Base-by-base conservation (phyloP, 768 basidiomycete species). In the Strobilomyces echinocephalus region DNA sequence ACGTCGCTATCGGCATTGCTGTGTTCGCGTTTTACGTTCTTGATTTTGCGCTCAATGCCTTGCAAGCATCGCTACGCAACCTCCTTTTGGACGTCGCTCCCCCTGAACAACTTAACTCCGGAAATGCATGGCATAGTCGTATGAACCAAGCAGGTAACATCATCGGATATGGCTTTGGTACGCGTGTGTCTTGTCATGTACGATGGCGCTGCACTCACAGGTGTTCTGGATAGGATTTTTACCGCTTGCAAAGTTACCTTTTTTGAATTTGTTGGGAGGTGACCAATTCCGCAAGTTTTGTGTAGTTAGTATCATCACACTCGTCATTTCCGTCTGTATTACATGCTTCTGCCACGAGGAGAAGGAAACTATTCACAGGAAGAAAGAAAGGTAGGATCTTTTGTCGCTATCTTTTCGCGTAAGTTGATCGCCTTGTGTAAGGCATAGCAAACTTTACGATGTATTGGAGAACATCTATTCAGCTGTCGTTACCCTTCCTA, bases 101-200 rank as follows among this genome's bases (percentile, higher is more conserved):
- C 7, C 81, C 90, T 14, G 81, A 85, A 56, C 95, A 97, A 68
- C 81, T 97, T 12, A 93, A 87, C 52, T 79, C 84, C n/a, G 93
- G 88, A 5, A 99, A 98, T 72, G 97, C 97, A 33, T 99, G 95
- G 94, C 94, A 97, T 57, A 89, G 95, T 43, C 79, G 92, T 56
- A 97, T 97, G 89, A 87, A 84, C 41, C 93, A 98, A 66, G 84
- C 93, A n/a, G 97, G 94, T 20, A 98, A 97, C 66, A 95, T 98
- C 46, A 69, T 97, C 58, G 97, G 97, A 9, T 97, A 85, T 72
- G 90, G 90, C 2, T 88, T 95, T 65, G 94, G 91, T 88, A 64
- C 53, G 80, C 55, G 24, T 9, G 40, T 28, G 12, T 49, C 6
- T 46, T 45, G 21, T 31, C 41, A 14, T 46, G n/a, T 34, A 7